Evolutionary conservation across 2,329 filamentous ascomycete species (phyloP).

Genomic region (Penicillium verrucosum): DNA sequence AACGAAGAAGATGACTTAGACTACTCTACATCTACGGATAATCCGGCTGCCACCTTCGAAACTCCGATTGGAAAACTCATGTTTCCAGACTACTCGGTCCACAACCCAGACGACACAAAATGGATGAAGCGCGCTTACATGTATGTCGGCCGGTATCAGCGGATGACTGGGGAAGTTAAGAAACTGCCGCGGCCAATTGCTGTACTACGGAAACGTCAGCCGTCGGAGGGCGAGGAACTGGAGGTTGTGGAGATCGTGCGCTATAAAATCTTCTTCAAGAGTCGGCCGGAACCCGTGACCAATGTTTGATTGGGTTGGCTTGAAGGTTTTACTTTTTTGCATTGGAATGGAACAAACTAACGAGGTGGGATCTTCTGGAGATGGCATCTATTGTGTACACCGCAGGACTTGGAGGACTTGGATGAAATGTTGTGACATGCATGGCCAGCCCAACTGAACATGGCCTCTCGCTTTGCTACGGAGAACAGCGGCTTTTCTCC

Average conservation of each 20-base stretch:
- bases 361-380: not conserved
- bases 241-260: slow-evolving; percentile 86
- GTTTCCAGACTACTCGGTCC: slow-evolving; percentile 70
- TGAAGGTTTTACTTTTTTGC: not conserved
- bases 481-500: not conserved
- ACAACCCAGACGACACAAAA: slow-evolving; percentile 53
- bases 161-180: slow-evolving; percentile 85
- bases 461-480: not conserved
- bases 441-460: not conserved
- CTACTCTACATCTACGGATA: slow-evolving; percentile 13
- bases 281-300: slow-evolving; percentile 79
- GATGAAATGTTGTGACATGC: not conserved
- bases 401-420: not conserved
- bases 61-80: slow-evolving; percentile 68
- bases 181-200: slow-evolving; percentile 76
- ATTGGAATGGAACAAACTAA: not conserved
- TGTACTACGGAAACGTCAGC: slow-evolving; percentile 62
- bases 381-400: not conserved
- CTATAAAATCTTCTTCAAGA: slow-evolving; percentile 81
- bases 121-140: slow-evolving; percentile 93
- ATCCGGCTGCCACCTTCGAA: slow-evolving; percentile 28
- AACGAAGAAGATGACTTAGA: slow-evolving; percentile 27
- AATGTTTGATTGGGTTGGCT: slow-evolving; percentile 23
- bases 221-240: slow-evolving; percentile 46
- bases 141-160: slow-evolving; percentile 84